Evolutionary conservation across 129 eudicot species (phyloP), one percentile per base, ranked within the genome.

Genomic region (Chrysanthemum seticuspe): DNA sequence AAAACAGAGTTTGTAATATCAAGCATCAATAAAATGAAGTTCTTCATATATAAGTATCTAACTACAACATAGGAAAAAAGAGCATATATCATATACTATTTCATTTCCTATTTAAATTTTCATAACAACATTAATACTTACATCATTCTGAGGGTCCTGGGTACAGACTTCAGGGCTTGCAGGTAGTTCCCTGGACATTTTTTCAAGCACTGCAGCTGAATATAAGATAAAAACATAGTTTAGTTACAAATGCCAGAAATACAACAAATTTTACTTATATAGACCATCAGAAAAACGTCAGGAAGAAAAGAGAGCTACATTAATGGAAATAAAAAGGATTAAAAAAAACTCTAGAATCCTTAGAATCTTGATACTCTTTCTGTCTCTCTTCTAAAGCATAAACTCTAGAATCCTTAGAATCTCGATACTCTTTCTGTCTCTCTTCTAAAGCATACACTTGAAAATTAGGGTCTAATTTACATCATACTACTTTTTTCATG

Each of bases 81-180:
- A n/a, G 6, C 18, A 27, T 61, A 61, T 25, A 11, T 36, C 31
- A 6, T 1, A 61, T 61, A 10, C 8, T 11, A 16, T 14, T 18
- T 56, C 12, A 61, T 61, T 61, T 45, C 2, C 34, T 13, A 34
- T 12, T 64, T 64, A 44, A n/a, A 45, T 10, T 45, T 29, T 23
- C 6, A 15, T 57, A 67, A 29, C 55, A 19, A 21, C 65, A 29
- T 64, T 61, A 48, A 80, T 72, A 80, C 97, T 87, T 82, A 87
- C 98, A 93, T 93, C 98, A 93, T 93, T 84, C 98, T 76, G 13
- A 93, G 84, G 76, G 98, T 93, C 85, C 98, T 86, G 52, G 98
- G 98, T 71, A 93, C 86, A 36, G 88, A 85, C 84, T 85, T 87
- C 71, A 93, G 74, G 61, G 96, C 98, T 70, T 87, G 90, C 76